These are phyloP conservation scores for Pharnaceum exiguum DNA, from an alignment of 148 eudicot genomes.

Conservation along the genomic window DNA sequence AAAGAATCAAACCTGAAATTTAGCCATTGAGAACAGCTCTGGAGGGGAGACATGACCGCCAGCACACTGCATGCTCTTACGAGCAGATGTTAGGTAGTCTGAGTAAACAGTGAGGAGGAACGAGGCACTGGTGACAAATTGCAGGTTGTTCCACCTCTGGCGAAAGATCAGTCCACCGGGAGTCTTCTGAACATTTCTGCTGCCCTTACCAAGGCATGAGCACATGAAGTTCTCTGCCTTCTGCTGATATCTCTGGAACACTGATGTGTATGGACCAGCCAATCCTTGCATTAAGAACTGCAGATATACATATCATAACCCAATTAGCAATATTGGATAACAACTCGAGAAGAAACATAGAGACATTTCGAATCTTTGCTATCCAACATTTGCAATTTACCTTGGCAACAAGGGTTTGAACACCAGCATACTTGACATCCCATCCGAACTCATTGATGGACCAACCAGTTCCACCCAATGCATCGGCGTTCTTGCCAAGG, in stretches of 20 bases:
- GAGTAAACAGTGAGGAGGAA: constrained; percentile 85
- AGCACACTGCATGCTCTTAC: constrained; percentile 47
- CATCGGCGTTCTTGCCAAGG: constrained; percentile 67
- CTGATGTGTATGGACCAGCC: constrained; percentile 47
- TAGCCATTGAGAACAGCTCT: constrained; percentile 67
- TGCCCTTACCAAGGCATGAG: constrained; percentile 84
- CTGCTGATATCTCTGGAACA: constrained; percentile 61
- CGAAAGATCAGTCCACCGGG: constrained; percentile 91
- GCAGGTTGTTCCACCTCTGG: constrained; percentile 97
- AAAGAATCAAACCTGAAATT: constrained; percentile 59
- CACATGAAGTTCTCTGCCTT: constrained; percentile 95
- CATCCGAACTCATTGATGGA: constrained; percentile 95
- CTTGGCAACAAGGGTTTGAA: constrained; percentile 94
- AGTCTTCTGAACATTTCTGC: constrained; percentile 68
- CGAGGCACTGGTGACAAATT: constrained; percentile 91
- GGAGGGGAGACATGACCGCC: constrained; percentile 47
- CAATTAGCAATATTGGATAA: background rate
- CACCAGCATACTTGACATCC: constrained; percentile 99
- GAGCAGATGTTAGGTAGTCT: constrained; percentile 77
- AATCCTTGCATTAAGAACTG: constrained; percentile 89
- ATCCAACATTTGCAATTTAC: constrained; percentile 20
- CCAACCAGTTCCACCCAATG: constrained; percentile 96
- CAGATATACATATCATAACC: background rate
- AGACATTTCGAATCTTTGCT: background rate
- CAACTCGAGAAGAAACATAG: background rate